A percentile compares a stretch with the other conserved stretches of the same genome.
These are phyloP conservation scores for Purshia tridentata DNA, from an alignment of 306 rosid species.

Conservation along the genomic window DNA sequence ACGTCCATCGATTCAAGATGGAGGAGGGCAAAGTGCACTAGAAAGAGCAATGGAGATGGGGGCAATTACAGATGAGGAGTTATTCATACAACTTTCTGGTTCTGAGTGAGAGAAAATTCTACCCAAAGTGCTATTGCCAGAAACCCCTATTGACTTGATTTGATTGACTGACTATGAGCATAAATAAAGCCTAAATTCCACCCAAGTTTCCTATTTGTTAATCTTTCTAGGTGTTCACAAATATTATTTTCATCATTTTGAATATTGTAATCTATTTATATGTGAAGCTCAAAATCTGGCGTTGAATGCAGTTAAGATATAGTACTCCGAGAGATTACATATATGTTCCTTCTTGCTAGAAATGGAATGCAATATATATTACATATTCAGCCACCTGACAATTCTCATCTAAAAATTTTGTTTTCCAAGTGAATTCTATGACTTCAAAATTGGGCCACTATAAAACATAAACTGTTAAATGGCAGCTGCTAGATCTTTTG, in stretches of 20 bases:
- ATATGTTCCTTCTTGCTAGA: background rate
- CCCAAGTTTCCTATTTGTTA: background rate
- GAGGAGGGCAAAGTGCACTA: constrained; percentile 68
- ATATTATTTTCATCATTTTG: background rate
- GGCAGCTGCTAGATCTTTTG: background rate
- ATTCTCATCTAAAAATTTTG: background rate
- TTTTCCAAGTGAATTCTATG: background rate
- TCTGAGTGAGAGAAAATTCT: constrained; percentile 28
- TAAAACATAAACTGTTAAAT: background rate
- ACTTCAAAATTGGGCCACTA: constrained; percentile 5
- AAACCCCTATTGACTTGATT: background rate
- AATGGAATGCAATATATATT: background rate
- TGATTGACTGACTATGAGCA: background rate
- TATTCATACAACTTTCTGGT: constrained; percentile 72
- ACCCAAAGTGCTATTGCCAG: background rate
- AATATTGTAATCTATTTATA: background rate
- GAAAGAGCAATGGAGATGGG: constrained; percentile 99
- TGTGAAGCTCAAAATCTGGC: background rate
- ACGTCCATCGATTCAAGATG: constrained; percentile 69
- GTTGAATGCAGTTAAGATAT: background rate
- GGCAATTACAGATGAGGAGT: constrained; percentile 87
- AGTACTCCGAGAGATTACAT: too few relatives aligned
- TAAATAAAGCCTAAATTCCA: background rate
- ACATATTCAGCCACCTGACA: background rate
- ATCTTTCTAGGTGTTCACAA: background rate